Evolutionary conservation across 2,329 filamentous ascomycete species (phyloP).

Genomic region (Stachybotrys echinatus): DNA sequence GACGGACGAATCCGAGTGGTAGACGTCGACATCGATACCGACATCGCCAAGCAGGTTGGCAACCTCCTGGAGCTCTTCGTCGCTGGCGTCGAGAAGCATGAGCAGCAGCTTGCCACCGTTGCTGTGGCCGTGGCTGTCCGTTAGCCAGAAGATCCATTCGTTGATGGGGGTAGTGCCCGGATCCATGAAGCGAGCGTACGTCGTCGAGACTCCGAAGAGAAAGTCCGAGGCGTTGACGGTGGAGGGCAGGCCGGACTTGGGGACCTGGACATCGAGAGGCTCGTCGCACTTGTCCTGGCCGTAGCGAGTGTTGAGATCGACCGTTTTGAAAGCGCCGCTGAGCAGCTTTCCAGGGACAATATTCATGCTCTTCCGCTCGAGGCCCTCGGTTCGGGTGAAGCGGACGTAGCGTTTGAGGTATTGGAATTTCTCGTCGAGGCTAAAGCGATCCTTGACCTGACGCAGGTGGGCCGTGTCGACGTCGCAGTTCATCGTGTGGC

Average conservation of each 20-base stretch:
- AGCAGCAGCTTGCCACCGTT: conserved; percentile 53
- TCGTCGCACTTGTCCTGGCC: conserved; percentile 37
- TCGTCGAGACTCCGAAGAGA: conserved; percentile 56
- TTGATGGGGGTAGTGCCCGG: conserved; percentile 46
- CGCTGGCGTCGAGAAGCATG: conserved; percentile 46
- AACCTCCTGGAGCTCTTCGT: conserved; percentile 45
- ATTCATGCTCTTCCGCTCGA: conserved; percentile 46
- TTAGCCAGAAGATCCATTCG: conserved; percentile 58
- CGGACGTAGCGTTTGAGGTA: conserved; percentile 52
- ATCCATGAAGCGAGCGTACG: conserved; percentile 48
- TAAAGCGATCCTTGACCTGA: conserved; percentile 39
- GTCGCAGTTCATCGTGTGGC: conserved; percentile 41
- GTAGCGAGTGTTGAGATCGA: conserved; percentile 40
- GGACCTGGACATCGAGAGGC: conserved; percentile 45
- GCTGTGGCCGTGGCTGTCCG: conserved; percentile 47
- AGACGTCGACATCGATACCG: conserved; percentile 54
- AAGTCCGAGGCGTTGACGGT: conserved; percentile 51
- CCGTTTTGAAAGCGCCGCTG: conserved; percentile 39
- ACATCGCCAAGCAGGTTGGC: conserved; percentile 37
- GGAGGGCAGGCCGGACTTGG: conserved; percentile 43
- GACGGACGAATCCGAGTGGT: conserved; percentile 44
- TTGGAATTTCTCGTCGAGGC: conserved; percentile 45
- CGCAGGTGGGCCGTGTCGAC: conserved; percentile 41
- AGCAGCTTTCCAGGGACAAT: conserved; percentile 42
- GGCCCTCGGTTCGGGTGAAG: conserved; percentile 40